phyloP scores from a whole-genome alignment of 1,284 basidiomycete genomes.

The Puccinia novopanici region DNA sequence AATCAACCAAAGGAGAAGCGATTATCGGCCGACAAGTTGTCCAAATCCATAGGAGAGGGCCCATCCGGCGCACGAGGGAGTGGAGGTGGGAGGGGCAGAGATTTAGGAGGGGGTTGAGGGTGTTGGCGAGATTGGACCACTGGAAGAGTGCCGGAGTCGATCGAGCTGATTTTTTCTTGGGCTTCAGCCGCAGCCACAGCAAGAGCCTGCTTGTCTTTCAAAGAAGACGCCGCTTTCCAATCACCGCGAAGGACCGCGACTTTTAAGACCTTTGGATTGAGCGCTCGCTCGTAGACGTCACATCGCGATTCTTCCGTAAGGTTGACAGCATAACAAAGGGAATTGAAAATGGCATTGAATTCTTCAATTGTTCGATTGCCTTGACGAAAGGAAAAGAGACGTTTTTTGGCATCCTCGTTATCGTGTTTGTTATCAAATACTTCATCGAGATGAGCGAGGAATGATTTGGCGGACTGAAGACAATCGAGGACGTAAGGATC shows the following conservation, averaged over 20 bases:
- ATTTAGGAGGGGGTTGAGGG: not conserved
- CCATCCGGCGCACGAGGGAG: not conserved
- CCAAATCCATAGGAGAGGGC: not conserved
- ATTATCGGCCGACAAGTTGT: not conserved
- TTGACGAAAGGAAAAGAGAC: not conserved
- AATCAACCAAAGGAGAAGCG: not conserved
- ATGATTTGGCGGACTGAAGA: not conserved
- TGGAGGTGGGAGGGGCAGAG: not conserved
- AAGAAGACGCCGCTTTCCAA: not conserved
- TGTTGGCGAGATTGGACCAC: not conserved
- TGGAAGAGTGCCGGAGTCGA: not conserved
- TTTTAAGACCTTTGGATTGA: conserved; percentile 3
- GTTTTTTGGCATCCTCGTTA: conserved; percentile 5
- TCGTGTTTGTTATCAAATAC: conserved; percentile 8
- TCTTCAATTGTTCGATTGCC: conserved; percentile 16
- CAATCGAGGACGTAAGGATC: not conserved
- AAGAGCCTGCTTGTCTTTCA: not conserved
- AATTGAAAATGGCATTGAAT: conserved; percentile 30
- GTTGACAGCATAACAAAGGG: not conserved
- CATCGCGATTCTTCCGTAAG: conserved; percentile 10
- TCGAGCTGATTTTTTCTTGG: not conserved
- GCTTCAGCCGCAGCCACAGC: not conserved
- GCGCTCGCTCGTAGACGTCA: not conserved
- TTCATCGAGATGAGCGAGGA: conserved; percentile 7
- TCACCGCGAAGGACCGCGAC: not conserved